Evolutionary conservation across 2,329 filamentous ascomycete genomes (phyloP).

Genomic region (Arthrobotrys sphaeroides): DNA sequence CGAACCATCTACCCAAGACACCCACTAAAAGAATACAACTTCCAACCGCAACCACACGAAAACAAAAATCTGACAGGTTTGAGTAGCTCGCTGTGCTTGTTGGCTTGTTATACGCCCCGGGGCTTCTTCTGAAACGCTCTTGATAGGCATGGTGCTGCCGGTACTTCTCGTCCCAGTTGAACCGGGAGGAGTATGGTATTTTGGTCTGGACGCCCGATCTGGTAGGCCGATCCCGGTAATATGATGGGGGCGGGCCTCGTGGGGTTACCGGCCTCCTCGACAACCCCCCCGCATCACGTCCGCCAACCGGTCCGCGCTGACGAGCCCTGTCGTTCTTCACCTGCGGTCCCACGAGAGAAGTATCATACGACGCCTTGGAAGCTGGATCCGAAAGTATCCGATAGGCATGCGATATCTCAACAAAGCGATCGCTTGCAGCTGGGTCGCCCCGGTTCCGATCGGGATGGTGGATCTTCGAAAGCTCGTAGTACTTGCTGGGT

Average conservation of each 20-base stretch:
- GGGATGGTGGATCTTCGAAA: conserved; percentile 91
- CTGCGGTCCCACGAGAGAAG: conserved; percentile 59
- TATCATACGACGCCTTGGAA: conserved; percentile 84
- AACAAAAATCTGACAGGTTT: conserved; percentile 29
- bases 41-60: conserved; percentile 38
- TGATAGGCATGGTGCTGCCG: conserved; percentile 70
- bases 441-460: conserved; percentile 86
- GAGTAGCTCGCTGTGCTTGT: neutral
- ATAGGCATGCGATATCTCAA: conserved; percentile 86
- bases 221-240: conserved; percentile 75
- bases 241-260: conserved; percentile 85
- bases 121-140: conserved; percentile 59
- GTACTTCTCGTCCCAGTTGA: conserved; percentile 77
- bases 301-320: conserved; percentile 72
- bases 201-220: conserved; percentile 67
- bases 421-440: conserved; percentile 76
- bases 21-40: conserved; percentile 39
- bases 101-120: neutral
- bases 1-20: conserved; percentile 34
- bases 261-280: conserved; percentile 79
- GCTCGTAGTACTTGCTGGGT: conserved; percentile 74
- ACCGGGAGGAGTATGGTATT: conserved; percentile 69
- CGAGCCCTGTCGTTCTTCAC: conserved; percentile 60
- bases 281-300: conserved; percentile 81
- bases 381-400: conserved; percentile 75